Base-by-base conservation (phyloP, 495 filamentous ascomycete species). In the Aspergillus cavernicola region DNA sequence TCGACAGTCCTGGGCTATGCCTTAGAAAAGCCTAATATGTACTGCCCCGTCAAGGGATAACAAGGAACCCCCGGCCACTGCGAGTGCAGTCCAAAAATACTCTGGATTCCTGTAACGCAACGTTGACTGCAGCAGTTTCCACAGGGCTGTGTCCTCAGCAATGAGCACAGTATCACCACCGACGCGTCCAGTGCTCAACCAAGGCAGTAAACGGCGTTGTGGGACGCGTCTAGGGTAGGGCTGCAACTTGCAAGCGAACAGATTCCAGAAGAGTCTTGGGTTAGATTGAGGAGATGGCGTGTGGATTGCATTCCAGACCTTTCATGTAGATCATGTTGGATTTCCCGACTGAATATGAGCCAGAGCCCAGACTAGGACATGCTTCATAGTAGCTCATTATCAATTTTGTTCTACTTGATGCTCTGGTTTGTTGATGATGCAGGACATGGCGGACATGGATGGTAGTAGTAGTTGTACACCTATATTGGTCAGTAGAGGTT, bases 41-140 rank as follows among this genome's bases (percentile, higher is more conserved):
- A 36, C 19, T 31, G 9, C 31, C 31, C 44, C 31, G 29, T 35
- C 18, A 36, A 47, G 44, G 44, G 44, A 35, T 47, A 19, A 11
- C 31, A 47, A 12, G 31, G 31, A 23, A 2, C 3, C 36, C 44
- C 31, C 36, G 44, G 12, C 15, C 31, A 18, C 18, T 36, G 31
- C 29, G 10, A 33, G 11, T 15, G 12, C 9, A 36, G 19, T 19
- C 11, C 23, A 20, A 47, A 33, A 16, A 19, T 7, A 47, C 31
- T 2, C 8, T 29, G 31, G 44, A 36, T 12, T 7, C 19, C 18
- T 47, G 44, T 31, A 47, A 36, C 44, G 31, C 44, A 24, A 47
- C 44, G 31, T 32, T 47, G 29, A 47, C 44, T 18, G 44, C 31
- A 23, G 43, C 29, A n/a, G 36, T 47, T 23, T n/a, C 31, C 31